Base-by-base conservation (phyloP, 495 filamentous ascomycete species). In the Talaromyces thailandensis region DNA sequence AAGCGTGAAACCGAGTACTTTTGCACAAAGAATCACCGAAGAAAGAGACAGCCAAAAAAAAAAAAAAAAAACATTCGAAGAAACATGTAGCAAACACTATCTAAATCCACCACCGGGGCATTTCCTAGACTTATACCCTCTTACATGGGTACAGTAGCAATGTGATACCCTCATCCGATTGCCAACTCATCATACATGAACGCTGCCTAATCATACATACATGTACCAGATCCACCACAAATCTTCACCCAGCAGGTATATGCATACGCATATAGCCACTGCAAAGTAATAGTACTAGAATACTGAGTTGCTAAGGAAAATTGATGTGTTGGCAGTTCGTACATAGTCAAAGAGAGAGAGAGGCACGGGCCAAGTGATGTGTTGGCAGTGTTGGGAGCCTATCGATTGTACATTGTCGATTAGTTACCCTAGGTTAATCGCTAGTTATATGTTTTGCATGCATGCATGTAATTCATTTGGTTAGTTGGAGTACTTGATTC, bases 301-400 rank as follows among this genome's bases (percentile, higher is more conserved):
- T 29, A 2, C 48, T 52, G 24, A 24, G 23, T 52, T 52, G 26
- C 9, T 26, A 23, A 21, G 2, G 21, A 21, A 18, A 11, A 16
- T 0, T 55, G 51, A 55, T 55, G 51, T 55, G 51, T 55, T 28
- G 23, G 51, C 9, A 28, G 5, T 28, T 16, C 51, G 16, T 55
- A 55, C 26, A 53, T 11, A 53, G 1, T 6, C 7, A 21, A 3
- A 48, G 6, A 8, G 6, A 48, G 14, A 40, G 35, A 28, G 51
- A 60, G 66, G 71, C 71, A 71, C 72, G 68, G 69, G 69, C 70
- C 72, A 74, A 70, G 58, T 70, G 71, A 73, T 75, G 72, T 64
- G 72, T 73, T 75, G 72, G 72, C 72, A 71, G 60, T 73, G 70
- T 68, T 70, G 68, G 55, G 35, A n/a, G 24, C 59, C 59, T 61